Evolutionary conservation across 2,329 filamentous ascomycete species (phyloP).

Genomic region (Metarhizium album): DNA sequence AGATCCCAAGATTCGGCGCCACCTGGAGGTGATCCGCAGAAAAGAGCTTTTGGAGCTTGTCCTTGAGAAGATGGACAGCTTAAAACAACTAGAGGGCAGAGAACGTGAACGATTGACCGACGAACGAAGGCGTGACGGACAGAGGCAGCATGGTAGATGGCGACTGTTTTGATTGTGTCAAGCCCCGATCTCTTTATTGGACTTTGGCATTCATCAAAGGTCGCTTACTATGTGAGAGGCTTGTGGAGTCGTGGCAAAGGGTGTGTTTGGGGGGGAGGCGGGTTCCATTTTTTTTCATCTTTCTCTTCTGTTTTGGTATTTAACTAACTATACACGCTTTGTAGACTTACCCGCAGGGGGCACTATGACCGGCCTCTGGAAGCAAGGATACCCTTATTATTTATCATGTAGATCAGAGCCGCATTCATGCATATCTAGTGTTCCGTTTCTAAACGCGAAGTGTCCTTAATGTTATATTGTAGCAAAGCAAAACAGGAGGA

Average conservation of each 20-base stretch:
- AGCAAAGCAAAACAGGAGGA: neutral
- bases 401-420: neutral
- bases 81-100: constrained; percentile 71
- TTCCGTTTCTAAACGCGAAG: neutral
- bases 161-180: constrained; percentile 31
- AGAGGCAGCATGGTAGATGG: constrained; percentile 37
- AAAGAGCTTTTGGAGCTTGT: constrained; percentile 92
- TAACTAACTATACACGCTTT: constrained; percentile 1
- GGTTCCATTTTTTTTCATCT: neutral
- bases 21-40: constrained; percentile 82
- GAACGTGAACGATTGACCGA: constrained; percentile 41
- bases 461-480: neutral
- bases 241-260: no score
- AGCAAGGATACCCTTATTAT: constrained; percentile 1
- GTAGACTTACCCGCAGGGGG: neutral
- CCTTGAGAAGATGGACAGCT: constrained; percentile 87
- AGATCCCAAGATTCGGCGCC: constrained; percentile 78
- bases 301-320: constrained; percentile 2
- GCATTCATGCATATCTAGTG: neutral
- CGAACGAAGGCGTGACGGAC: constrained; percentile 14
- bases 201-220: no score
- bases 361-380: neutral
- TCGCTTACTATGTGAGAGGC: no score
- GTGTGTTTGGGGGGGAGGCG: neutral
- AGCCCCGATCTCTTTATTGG: no score